These are phyloP conservation scores for Colletotrichum agaves DNA, from an alignment of 2,329 filamentous ascomycete species.

Conservation along the genomic window DNA sequence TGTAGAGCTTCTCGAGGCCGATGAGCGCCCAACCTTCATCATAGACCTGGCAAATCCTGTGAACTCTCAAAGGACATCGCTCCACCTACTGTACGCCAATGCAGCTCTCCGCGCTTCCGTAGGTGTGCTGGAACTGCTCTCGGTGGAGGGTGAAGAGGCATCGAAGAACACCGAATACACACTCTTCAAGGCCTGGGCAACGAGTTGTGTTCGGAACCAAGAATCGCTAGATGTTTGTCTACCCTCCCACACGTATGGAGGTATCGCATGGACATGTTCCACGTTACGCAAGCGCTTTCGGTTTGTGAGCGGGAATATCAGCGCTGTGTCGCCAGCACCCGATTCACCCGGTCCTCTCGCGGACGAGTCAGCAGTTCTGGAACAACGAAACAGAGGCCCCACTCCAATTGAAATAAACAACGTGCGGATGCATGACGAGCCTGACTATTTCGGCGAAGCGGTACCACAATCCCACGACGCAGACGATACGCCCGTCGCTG, in stretches of 20 bases:
- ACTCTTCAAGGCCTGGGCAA: constrained; percentile 77
- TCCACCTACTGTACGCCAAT: constrained; percentile 77
- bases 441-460: constrained; percentile 57
- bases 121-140: constrained; percentile 67
- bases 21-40: constrained; percentile 80
- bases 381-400: constrained; percentile 48
- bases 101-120: constrained; percentile 68
- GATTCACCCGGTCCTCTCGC: constrained; percentile 53
- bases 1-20: constrained; percentile 79
- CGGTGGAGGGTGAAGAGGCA: constrained; percentile 57
- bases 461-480: constrained; percentile 33
- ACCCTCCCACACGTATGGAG: constrained; percentile 70
- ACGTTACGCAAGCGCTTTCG: constrained; percentile 76
- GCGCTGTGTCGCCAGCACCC: constrained; percentile 47
- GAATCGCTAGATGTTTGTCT: constrained; percentile 63
- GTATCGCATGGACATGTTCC: constrained; percentile 75
- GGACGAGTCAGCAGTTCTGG: constrained; percentile 48
- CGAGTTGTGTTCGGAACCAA: constrained; percentile 63
- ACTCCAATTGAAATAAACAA: constrained; percentile 49
- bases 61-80: constrained; percentile 63
- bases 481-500: constrained; percentile 38
- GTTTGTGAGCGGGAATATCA: constrained; percentile 69
- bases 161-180: constrained; percentile 60
- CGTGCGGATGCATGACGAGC: constrained; percentile 46
- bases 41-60: constrained; percentile 71